Conservation (phyloP, 2,329 filamentous ascomycete species). For the Fusarium sp. region DNA sequence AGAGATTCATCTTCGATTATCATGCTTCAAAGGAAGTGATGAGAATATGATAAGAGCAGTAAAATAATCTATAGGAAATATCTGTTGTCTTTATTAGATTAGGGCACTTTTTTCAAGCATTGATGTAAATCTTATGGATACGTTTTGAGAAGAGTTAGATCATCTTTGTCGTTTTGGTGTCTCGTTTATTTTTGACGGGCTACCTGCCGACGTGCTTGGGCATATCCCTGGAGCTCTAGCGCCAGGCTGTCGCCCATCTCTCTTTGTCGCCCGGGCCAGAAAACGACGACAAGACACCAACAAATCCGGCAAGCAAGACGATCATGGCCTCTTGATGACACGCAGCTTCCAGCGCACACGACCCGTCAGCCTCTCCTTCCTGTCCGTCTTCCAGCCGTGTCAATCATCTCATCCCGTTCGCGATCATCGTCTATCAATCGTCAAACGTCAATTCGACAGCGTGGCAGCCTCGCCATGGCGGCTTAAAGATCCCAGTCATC, state of each 20-base stretch:
- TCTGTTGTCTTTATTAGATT: neutral
- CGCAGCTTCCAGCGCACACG: slow-evolving; percentile 27
- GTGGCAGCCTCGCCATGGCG: slow-evolving; percentile 46
- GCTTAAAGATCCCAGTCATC: slow-evolving; percentile 43
- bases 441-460: slow-evolving; percentile 39
- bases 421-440: slow-evolving; percentile 31
- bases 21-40: neutral
- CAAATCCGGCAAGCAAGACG: slow-evolving; percentile 29
- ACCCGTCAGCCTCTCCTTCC: slow-evolving; percentile 12
- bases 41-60: neutral
- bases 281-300: slow-evolving; percentile 40
- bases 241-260: slow-evolving; percentile 39
- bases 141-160: neutral
- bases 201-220: neutral
- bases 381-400: slow-evolving; percentile 8
- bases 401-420: slow-evolving; percentile 8
- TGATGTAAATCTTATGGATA: neutral
- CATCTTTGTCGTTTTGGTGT: neutral
- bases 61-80: neutral
- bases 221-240: slow-evolving; percentile 37
- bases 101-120: neutral
- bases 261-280: slow-evolving; percentile 34
- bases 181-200: neutral
- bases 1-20: neutral
- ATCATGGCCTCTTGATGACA: slow-evolving; percentile 29